Evolutionary conservation across 257 asterid genomes (phyloP).

Genomic region (Petunia secreta): DNA sequence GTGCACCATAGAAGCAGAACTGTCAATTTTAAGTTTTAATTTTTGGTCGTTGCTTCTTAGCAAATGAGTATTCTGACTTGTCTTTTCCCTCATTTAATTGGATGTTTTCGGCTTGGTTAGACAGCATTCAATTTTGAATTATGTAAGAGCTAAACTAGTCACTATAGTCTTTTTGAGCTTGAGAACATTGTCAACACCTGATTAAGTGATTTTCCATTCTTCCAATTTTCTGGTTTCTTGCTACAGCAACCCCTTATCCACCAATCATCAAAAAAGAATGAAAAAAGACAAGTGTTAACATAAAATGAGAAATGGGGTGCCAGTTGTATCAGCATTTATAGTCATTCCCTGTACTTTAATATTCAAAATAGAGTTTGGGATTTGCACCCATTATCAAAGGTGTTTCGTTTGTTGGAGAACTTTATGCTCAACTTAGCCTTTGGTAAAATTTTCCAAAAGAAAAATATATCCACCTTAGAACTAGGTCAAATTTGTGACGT

Average conservation of each 20-base stretch:
- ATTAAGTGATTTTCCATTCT: neutral
- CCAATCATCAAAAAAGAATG: neutral
- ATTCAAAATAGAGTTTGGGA: too few relatives aligned
- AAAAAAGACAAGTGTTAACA: neutral
- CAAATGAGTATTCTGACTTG: slow-evolving; percentile 20
- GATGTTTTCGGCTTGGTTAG: slow-evolving; percentile 37
- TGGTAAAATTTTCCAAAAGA: too few relatives aligned
- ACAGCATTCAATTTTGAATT: neutral
- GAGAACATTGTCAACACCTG: neutral
- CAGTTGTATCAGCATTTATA: slow-evolving; percentile 2
- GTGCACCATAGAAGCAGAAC: slow-evolving; percentile 20
- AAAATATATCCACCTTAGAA: too few relatives aligned
- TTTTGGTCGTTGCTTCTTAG: slow-evolving; percentile 32
- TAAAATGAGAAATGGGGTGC: neutral
- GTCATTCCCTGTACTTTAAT: neutral
- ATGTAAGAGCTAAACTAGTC: neutral
- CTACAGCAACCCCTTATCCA: neutral
- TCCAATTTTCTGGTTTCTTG: neutral
- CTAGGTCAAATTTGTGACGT: too few relatives aligned
- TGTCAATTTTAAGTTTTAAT: slow-evolving; percentile 20
- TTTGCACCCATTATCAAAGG: too few relatives aligned
- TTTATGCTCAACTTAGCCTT: too few relatives aligned
- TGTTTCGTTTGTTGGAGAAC: too few relatives aligned
- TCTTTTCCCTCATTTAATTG: neutral
- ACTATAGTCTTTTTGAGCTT: neutral